Conservation (phyloP, 2,329 filamentous ascomycete species). For the Ploettnerulaceae sp. region DNA sequence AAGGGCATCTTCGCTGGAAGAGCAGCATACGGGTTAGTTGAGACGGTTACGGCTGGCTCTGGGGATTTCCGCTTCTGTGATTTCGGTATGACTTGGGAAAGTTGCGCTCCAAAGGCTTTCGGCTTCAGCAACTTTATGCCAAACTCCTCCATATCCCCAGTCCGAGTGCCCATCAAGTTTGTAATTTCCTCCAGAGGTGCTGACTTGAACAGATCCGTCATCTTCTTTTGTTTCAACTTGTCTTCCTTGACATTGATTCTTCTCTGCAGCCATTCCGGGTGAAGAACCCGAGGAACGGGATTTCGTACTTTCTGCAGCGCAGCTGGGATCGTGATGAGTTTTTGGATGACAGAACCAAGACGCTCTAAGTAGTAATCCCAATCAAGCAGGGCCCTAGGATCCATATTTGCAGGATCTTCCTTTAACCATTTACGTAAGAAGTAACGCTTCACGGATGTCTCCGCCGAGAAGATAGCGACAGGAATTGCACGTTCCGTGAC, state of each 20-base stretch:
- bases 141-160: constrained; percentile 77
- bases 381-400: constrained; percentile 83
- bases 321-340: constrained; percentile 96
- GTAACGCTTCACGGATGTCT: constrained; percentile 77
- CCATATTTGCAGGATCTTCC: constrained; percentile 86
- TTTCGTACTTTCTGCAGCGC: constrained; percentile 93
- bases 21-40: constrained; percentile 71
- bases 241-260: constrained; percentile 95
- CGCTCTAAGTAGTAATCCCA: constrained; percentile 98
- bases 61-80: constrained; percentile 69
- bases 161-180: constrained; percentile 52
- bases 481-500: constrained; percentile 93
- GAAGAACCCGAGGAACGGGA: constrained; percentile 85
- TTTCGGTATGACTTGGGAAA: constrained; percentile 46
- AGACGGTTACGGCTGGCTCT: constrained; percentile 55
- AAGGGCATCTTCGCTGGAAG: constrained; percentile 80
- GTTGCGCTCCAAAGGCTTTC: constrained; percentile 50
- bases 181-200: constrained; percentile 69
- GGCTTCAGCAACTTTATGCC: constrained; percentile 63
- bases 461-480: constrained; percentile 94
- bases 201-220: constrained; percentile 84
- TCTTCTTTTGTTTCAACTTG: constrained; percentile 96
- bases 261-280: constrained; percentile 94
- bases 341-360: constrained; percentile 95
- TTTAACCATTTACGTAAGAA: constrained; percentile 95